These are phyloP conservation scores for Candida montana DNA, from an alignment of 805 yeast genomes.

Conservation along the genomic window DNA sequence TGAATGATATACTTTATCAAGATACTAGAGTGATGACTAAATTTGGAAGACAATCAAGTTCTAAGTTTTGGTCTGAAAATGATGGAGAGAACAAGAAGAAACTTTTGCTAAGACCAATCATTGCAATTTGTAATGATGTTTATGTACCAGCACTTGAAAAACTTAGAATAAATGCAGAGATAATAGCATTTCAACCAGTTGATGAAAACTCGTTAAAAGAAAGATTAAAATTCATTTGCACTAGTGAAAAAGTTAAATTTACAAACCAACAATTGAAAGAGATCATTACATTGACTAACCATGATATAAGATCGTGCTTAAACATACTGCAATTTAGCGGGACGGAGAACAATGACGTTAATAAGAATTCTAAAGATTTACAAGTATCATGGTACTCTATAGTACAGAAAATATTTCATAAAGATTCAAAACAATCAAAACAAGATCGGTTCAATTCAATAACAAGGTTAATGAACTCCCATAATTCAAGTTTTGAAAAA, in stretches of 20 bases:
- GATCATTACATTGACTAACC: constrained; percentile 64
- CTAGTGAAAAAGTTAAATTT: constrained; percentile 45
- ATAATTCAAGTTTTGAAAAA: constrained; percentile 50
- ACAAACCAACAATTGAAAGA: constrained; percentile 52
- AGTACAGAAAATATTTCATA: constrained; percentile 55
- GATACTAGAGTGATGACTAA: constrained; percentile 50
- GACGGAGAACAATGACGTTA: constrained; percentile 15
- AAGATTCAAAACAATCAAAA: constrained; percentile 41
- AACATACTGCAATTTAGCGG: constrained; percentile 69
- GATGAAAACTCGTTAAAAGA: constrained; percentile 39
- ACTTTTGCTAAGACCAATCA: constrained; percentile 73
- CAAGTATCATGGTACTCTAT: constrained; percentile 63
- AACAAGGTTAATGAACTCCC: constrained; percentile 38
- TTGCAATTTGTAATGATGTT: constrained; percentile 86
- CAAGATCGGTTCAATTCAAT: constrained; percentile 45
- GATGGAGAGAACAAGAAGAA: constrained; percentile 30
- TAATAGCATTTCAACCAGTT: constrained; percentile 61
- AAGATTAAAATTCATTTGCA: constrained; percentile 47
- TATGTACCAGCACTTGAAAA: constrained; percentile 72
- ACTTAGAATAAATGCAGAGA: constrained; percentile 67
- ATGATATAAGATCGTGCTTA: constrained; percentile 81
- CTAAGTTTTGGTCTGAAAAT: constrained; percentile 22
- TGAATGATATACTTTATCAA: constrained; percentile 51
- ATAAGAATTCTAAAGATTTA: constrained; percentile 46
- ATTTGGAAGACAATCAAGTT: constrained; percentile 22